Evolutionary conservation across 352 stramenopile species (phyloP).

Genomic region (Globisporangium carolinianum): DNA sequence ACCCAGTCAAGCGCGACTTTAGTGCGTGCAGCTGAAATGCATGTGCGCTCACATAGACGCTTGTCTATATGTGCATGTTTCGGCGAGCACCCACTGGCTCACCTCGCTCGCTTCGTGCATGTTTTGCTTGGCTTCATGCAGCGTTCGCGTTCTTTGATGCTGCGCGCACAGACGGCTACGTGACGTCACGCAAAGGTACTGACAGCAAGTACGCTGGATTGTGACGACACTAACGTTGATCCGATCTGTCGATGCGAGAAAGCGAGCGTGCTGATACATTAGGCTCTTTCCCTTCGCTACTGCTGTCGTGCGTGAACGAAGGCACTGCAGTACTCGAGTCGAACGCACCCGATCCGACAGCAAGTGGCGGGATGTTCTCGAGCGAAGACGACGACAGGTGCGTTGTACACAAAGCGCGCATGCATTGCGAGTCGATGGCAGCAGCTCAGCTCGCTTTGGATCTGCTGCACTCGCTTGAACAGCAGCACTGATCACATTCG

Average conservation of each 20-base stretch:
- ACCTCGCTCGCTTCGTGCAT: background rate
- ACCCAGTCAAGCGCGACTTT: slow-evolving; percentile 6
- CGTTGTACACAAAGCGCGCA: background rate
- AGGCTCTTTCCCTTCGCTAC: too few relatives aligned
- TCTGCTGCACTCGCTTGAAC: background rate
- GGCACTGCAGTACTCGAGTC: background rate
- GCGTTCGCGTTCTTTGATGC: slow-evolving; percentile 38
- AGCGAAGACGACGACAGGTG: slow-evolving; percentile 24
- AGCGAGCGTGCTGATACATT: too few relatives aligned
- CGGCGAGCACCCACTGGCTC: too few relatives aligned
- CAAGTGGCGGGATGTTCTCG: slow-evolving; percentile 16
- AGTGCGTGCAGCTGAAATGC: slow-evolving; percentile 2
- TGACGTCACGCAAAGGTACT: background rate
- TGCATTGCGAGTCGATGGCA: background rate
- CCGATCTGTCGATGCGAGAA: too few relatives aligned
- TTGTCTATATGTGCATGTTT: background rate
- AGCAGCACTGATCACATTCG: background rate
- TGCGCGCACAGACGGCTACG: slow-evolving; percentile 23
- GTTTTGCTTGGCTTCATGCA: slow-evolving; percentile 2
- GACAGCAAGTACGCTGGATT: too few relatives aligned
- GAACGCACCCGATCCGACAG: background rate
- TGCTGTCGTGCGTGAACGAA: too few relatives aligned
- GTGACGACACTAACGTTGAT: too few relatives aligned
- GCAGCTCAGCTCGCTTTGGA: background rate
- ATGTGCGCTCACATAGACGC: background rate